Evolutionary conservation across 495 filamentous ascomycete species (phyloP), one percentile per base, ranked within the genome.

Genomic region (Penicillium atrosanguineum): DNA sequence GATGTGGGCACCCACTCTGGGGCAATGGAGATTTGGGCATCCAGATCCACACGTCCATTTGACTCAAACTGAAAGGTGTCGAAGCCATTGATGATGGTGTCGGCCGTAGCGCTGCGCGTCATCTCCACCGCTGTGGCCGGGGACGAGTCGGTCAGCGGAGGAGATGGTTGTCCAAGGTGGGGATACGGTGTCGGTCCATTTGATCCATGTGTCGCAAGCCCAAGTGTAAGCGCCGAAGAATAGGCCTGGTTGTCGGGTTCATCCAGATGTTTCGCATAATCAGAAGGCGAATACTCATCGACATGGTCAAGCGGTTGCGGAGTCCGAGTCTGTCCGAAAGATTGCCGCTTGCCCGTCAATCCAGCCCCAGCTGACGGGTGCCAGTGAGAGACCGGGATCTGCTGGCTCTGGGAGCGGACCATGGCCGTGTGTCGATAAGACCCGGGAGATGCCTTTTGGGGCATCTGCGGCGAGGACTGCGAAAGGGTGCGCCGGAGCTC

Each of bases 361-460:
- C 23, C 23, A 23, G 46, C 47, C 50, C 63, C 55, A 44, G 57
- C 63, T 36, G 65, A 57, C 8, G 62, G 60, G 16, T 66, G 62
- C 48, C 65, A 63, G 50, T 72, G 60, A 12, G 73, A 71, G n/a
- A 66, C 59, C 15, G 73, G 72, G 43, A 64, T 65, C 50, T 76
- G 73, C 39, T 75, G 70, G 52, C 73, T 78, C 44, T 76, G 69
- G 40, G 75, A 78, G 50, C 75, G 73, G 46, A 66, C 65, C 75
- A 78, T 77, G 44, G 69, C 41, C 21, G 65, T 65, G 42, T 70
- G 65, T 48, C 66, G 67, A 44, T 69, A 66, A 50, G 62, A 61
- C 23, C 65, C 60, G 18, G 62, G 37, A 26, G 64, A 46, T 29
- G 55, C 53, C 46, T 56, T 59, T 59, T 60, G 63, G 14, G 61